Base-by-base conservation (phyloP, 306 rosid species). In the Gynostemma pentaphyllum region DNA sequence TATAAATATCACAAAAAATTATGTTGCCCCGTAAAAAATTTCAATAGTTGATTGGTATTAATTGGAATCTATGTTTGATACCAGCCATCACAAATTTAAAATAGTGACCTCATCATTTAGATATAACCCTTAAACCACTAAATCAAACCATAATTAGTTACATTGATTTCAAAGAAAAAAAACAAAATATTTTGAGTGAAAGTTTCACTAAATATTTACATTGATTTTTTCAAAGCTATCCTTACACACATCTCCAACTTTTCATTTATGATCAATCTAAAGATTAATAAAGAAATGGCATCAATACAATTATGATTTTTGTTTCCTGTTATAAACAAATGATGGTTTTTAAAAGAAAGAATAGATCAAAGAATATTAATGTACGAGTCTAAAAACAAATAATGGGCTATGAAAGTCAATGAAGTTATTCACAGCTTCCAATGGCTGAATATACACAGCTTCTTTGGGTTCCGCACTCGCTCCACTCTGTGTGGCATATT, bases 391-490 rank as follows among this genome's bases (percentile, higher is more conserved):
- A 62, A 88, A 92, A 72, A 92, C 92, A 68, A 84, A 77, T 14
- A 74, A 67, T 62, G 96, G 84, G 54, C 81, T 64, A 29, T 72
- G 88, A 4, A 92, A 68, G 70, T 88, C 90, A 14, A 86, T 73
- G 52, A 46, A 80, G 75, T 71, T 74, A 48, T 84, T 68, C 50
- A 83, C 83, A 47, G 78, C 75, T 71, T 92, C 90, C 67, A 85
- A 45, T 68, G 98, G 65, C 45, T 82, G 79, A 22, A 92, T 72
- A 36, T 72, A 88, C 67, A 85, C 68, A 22, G 77, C 51, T 78
- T 88, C 88, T 79, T 81, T 79, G 63, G 98, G 90, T 64, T 92
- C 96, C 70, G 87, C 98, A 66, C 88, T 92, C 65, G 85, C 98
- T 69, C 95, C 94, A 73, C 95, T 82, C 46, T 88, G 91, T 47